Percentiles rank a stretch among this genome's conserved stretches.
These are phyloP conservation scores for Fusarium foetens DNA, from an alignment of 2,329 filamentous ascomycete genomes.

Conservation along the genomic window DNA sequence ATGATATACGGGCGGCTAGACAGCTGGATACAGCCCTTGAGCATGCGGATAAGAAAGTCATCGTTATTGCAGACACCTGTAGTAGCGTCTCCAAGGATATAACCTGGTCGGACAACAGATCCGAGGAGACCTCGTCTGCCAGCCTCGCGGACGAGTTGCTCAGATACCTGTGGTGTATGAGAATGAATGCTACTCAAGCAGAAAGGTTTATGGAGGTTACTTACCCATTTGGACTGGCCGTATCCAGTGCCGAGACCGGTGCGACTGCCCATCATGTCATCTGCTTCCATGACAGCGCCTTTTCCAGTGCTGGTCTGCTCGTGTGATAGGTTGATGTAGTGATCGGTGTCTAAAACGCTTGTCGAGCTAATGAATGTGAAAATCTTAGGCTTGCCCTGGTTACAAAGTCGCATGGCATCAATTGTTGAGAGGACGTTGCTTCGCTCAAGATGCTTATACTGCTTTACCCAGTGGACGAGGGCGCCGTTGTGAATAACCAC, in stretches of 20 bases:
- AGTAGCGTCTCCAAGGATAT: too few relatives aligned
- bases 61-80: too few relatives aligned
- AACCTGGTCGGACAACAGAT: too few relatives aligned
- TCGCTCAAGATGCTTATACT: not conserved
- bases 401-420: not conserved
- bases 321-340: not conserved
- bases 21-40: too few relatives aligned
- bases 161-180: too few relatives aligned
- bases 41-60: too few relatives aligned
- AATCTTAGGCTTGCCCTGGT: not conserved
- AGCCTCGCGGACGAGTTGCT: too few relatives aligned
- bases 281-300: not conserved
- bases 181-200: too few relatives aligned
- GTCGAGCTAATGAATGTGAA: not conserved
- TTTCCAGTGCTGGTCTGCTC: not conserved
- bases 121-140: too few relatives aligned
- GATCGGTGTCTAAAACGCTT: not conserved
- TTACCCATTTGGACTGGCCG: too few relatives aligned
- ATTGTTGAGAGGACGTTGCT: not conserved
- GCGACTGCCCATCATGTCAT: not conserved
- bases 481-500: not conserved
- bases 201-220: too few relatives aligned
- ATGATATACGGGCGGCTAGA: too few relatives aligned
- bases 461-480: not conserved
- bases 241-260: not conserved